Percentiles rank a stretch among this genome's conserved stretches.
Conservation (phyloP, 2,329 filamentous ascomycete species). For the Aspergillus quadrilineatus region DNA sequence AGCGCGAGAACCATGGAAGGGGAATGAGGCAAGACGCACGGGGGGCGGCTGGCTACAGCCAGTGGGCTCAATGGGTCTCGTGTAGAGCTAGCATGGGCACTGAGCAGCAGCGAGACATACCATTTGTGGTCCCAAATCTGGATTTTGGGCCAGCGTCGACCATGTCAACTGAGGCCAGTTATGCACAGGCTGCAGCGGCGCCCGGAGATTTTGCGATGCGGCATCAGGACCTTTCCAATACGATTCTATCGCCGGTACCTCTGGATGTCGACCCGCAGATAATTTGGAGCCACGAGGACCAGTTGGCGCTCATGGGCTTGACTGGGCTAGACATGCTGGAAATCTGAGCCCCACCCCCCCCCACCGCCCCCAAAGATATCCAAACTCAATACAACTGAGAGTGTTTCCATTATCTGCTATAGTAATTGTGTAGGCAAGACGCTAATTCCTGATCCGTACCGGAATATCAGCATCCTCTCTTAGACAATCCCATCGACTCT, state of each 20-base stretch:
- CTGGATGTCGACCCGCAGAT: background rate
- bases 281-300: constrained; percentile 20
- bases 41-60: background rate
- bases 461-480: constrained; percentile 6
- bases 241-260: constrained; percentile 13
- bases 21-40: constrained; percentile 11
- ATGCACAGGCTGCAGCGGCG: background rate
- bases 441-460: background rate
- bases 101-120: background rate
- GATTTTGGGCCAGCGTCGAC: background rate
- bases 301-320: constrained; percentile 28
- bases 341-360: no score
- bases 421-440: background rate
- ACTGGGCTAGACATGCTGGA: constrained; percentile 29
- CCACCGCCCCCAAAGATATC: background rate
- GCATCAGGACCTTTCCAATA: background rate
- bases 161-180: background rate
- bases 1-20: constrained; percentile 16
- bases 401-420: background rate
- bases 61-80: background rate
- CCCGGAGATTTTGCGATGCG: background rate
- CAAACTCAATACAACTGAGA: background rate
- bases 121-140: background rate
- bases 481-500: constrained; percentile 7
- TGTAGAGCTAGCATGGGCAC: background rate